A percentile compares a stretch with the other conserved stretches of the same genome.
Evolutionary conservation across 495 filamentous ascomycete species (phyloP).

Genomic region (Penicillium silybi): DNA sequence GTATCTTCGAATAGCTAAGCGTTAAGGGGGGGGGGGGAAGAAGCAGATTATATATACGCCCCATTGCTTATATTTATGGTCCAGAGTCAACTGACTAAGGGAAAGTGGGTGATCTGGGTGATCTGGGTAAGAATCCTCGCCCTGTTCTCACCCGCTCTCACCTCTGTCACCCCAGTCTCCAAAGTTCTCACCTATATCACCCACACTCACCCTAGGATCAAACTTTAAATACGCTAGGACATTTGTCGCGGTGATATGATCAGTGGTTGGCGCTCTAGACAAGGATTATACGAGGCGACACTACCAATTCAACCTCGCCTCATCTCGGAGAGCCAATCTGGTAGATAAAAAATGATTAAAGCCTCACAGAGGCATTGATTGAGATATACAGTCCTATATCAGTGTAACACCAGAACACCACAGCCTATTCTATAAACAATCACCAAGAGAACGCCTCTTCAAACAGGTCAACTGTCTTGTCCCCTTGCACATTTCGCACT

Average conservation of each 20-base stretch:
- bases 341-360: not conserved
- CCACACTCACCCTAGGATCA: no score
- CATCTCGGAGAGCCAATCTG: not conserved
- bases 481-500: constrained; percentile 33
- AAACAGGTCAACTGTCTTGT: constrained; percentile 37
- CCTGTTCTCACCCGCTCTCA: no score
- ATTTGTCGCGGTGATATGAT: not conserved
- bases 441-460: constrained; percentile 46
- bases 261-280: not conserved
- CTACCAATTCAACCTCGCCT: no score
- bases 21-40: no score
- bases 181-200: no score
- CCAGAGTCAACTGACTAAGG: no score
- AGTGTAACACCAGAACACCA: not conserved
- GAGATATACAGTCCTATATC: not conserved
- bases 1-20: no score
- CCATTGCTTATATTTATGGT: no score
- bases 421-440: constrained; percentile 5
- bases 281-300: not conserved
- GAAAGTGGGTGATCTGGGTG: no score
- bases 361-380: constrained; percentile 4
- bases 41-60: no score
- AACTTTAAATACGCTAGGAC: not conserved
- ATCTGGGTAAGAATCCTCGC: no score
- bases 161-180: no score